These are phyloP conservation scores for Volvariella surrecta DNA, from an alignment of 1,284 basidiomycete species.

Conservation along the genomic window DNA sequence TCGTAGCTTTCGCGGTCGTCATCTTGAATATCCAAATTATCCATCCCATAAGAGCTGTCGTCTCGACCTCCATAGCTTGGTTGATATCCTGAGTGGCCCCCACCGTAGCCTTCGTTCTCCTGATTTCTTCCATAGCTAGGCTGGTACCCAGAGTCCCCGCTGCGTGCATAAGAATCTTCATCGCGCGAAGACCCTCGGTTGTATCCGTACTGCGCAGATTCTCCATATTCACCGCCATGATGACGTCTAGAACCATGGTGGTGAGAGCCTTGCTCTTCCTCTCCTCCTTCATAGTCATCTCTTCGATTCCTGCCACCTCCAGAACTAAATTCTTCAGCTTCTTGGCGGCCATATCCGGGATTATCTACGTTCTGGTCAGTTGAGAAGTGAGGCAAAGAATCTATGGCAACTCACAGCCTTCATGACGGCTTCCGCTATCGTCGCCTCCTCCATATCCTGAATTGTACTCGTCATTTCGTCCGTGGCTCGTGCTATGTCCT, in stretches of 20 bases:
- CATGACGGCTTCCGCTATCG: constrained; percentile 2
- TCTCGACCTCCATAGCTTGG: constrained; percentile 12
- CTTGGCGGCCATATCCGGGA: no score
- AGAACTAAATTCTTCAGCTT: neutral
- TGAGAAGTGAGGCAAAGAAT: no score
- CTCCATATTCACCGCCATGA: constrained; percentile 6
- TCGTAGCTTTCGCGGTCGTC: constrained; percentile 15
- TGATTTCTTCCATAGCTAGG: no score
- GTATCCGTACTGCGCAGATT: no score
- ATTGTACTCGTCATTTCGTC: neutral
- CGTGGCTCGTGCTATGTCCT: neutral
- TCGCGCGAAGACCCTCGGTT: no score
- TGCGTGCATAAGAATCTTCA: no score
- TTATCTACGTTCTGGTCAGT: no score
- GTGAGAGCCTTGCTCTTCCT: constrained; percentile 8
- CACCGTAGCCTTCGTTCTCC: neutral
- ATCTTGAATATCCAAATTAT: constrained; percentile 20
- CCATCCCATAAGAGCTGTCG: constrained; percentile 39
- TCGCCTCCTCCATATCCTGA: neutral
- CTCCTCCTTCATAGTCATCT: constrained; percentile 4
- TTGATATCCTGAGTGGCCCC: constrained; percentile 10
- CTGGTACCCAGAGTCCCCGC: no score
- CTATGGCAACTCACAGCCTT: neutral
- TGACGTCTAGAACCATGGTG: constrained; percentile 4
- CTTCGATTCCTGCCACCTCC: neutral